Percentiles rank a stretch among this genome's conserved stretches.
These are phyloP conservation scores for Mycena haematopus DNA, from an alignment of 768 basidiomycete genomes.

Conservation along the genomic window DNA sequence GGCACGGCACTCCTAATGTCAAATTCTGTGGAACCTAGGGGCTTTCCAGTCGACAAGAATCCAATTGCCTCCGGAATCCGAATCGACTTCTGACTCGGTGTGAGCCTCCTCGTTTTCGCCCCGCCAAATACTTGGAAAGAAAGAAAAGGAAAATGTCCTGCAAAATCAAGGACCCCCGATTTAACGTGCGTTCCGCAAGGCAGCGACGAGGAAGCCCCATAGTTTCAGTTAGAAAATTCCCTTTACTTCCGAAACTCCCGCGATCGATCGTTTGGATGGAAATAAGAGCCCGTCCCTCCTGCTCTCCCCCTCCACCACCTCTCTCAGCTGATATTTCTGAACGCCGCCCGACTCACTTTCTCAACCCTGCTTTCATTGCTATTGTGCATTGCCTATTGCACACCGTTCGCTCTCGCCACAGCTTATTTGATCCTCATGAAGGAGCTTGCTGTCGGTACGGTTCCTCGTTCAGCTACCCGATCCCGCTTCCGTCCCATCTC, in stretches of 20 bases:
- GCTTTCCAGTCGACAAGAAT: not conserved
- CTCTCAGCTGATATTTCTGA: not conserved
- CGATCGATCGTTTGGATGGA: constrained; percentile 23
- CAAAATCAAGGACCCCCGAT: not conserved
- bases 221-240: constrained; percentile 10
- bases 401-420: constrained; percentile 1
- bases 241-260: constrained; percentile 14
- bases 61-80: not conserved
- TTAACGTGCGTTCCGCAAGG: not conserved
- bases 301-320: not conserved
- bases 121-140: not conserved
- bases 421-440: constrained; percentile 20
- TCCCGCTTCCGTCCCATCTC: constrained; percentile 28
- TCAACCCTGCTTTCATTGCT: not conserved
- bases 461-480: constrained; percentile 17
- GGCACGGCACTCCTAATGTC: not conserved
- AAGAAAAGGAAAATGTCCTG: not conserved
- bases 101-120: not conserved
- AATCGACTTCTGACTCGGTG: not conserved
- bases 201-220: not conserved
- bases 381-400: not conserved
- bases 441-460: not conserved
- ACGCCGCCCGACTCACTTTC: constrained; percentile 6
- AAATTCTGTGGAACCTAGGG: not conserved
- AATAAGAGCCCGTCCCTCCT: constrained; percentile 17